phyloP scores from a whole-genome alignment of 495 filamentous ascomycete species.

The Penicillium alfredii region DNA sequence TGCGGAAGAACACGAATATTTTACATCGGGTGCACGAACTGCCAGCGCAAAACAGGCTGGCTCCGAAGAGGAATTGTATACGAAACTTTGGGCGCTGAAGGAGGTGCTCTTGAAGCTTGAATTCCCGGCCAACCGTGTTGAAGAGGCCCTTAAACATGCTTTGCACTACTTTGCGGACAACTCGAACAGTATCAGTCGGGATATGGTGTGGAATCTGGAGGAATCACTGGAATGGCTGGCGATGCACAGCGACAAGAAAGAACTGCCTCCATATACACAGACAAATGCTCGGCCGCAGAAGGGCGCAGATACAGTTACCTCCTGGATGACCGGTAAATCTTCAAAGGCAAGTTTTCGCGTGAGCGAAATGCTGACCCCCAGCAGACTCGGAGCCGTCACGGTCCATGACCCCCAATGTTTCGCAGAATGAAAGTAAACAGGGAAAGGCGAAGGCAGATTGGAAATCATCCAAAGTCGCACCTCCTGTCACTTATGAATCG shows the following conservation, averaged over 20 bases:
- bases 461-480: constrained; percentile 21
- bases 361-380: constrained; percentile 22
- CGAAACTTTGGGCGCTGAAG: constrained; percentile 75
- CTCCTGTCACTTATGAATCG: constrained; percentile 36
- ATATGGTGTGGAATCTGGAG: constrained; percentile 75
- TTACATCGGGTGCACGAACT: constrained; percentile 24
- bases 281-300: constrained; percentile 27
- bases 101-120: constrained; percentile 59
- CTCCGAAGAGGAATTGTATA: constrained; percentile 65
- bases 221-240: constrained; percentile 86
- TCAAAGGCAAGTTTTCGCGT: constrained; percentile 12
- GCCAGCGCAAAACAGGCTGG: constrained; percentile 26
- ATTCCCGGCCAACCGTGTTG: constrained; percentile 57
- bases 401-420: constrained; percentile 25
- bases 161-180: constrained; percentile 51
- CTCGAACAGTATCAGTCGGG: constrained; percentile 47
- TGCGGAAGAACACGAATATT: constrained; percentile 35
- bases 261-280: constrained; percentile 65
- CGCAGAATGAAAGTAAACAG: constrained; percentile 19
- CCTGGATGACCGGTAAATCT: constrained; percentile 42
- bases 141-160: constrained; percentile 60
- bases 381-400: constrained; percentile 32
- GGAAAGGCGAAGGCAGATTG: constrained; percentile 24
- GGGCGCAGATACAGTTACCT: constrained; percentile 32
- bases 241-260: constrained; percentile 56